Base-by-base conservation (phyloP, 176 grass and related monocot genomes). In the Echinochloa phyllopogon region DNA sequence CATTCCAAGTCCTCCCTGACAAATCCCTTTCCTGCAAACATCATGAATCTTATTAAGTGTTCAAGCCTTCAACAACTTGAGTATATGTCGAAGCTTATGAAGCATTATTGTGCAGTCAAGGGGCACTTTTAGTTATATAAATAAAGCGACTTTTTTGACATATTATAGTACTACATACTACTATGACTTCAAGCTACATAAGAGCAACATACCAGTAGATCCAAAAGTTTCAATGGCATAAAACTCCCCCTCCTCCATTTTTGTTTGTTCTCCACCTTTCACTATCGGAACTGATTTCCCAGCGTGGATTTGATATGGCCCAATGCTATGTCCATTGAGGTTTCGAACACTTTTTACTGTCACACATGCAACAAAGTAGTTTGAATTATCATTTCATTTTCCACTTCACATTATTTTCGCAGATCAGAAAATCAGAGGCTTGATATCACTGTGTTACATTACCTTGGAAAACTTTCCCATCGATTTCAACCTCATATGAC, bases 171-270 rank as follows among this genome's bases (percentile, higher is more conserved):
- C 9, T 56, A 36, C 48, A 33, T 7, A 8, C 3, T 0, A 43
- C 10, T 48, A 18, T 73, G 16, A 39, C 58, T 74, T 65, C 6
- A 85, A 66, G 16, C 53, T 78, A 72, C 51, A 78, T 49, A 72
- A 29, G 4, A 69, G 42, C 40, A 43, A 23, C 63, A 41, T 84
- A 99, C 96, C 94, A 47, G 96, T 99, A 15, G 93, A 99, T 37
- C 89, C 94, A 82, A 99, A 96, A 59, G 96, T 99, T 84, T 99
- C 94, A 64, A 99, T 96, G 58, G 96, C 96, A 87, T 92, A 99
- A 88, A 96, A 94, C 74, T 99, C 94, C 14, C 96, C 96, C 81
- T 99, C 96, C 78, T 99, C 94, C 94, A 96, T 99, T 90, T 96
- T 99, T 37, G 94, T 99, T 79, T 99, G 96, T 20, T 99, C 96